These are phyloP conservation scores for Lodderomyces oxycetoniae DNA, from an alignment of 1,139 yeast species.

Conservation along the genomic window DNA sequence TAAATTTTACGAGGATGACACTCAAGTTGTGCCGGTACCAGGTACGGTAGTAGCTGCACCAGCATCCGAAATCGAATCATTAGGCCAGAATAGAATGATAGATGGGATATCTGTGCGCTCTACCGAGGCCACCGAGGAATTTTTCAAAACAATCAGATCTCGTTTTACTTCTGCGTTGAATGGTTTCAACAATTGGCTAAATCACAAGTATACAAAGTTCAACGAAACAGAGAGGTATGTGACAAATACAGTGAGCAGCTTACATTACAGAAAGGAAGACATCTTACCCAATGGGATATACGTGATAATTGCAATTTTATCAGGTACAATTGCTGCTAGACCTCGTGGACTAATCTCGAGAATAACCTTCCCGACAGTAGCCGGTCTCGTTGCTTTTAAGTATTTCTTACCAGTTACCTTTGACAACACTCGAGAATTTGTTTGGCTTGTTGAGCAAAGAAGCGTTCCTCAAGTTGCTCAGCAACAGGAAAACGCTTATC, in stretches of 20 bases:
- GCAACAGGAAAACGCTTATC: slow-evolving; percentile 50
- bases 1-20: slow-evolving; percentile 59
- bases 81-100: slow-evolving; percentile 44
- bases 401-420: slow-evolving; percentile 78
- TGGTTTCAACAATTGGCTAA: slow-evolving; percentile 20
- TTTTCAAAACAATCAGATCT: slow-evolving; percentile 46
- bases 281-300: slow-evolving; percentile 73
- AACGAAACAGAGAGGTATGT: slow-evolving; percentile 62
- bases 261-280: slow-evolving; percentile 71
- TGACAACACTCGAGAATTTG: slow-evolving; percentile 54
- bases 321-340: slow-evolving; percentile 80
- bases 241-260: slow-evolving; percentile 59
- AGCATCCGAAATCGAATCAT: slow-evolving; percentile 37
- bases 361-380: slow-evolving; percentile 54
- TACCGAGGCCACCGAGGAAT: slow-evolving; percentile 43
- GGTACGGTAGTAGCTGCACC: slow-evolving; percentile 54
- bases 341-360: slow-evolving; percentile 59
- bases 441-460: slow-evolving; percentile 63
- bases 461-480: slow-evolving; percentile 63
- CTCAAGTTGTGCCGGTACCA: slow-evolving; percentile 46
- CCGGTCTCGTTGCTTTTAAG: slow-evolving; percentile 68
- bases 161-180: slow-evolving; percentile 16
- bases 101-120: slow-evolving; percentile 60
- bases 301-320: slow-evolving; percentile 65
- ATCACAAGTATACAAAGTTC: slow-evolving; percentile 44